Evolutionary conservation across 257 asterid genomes (phyloP).

Genomic region (Plantago elongata): DNA sequence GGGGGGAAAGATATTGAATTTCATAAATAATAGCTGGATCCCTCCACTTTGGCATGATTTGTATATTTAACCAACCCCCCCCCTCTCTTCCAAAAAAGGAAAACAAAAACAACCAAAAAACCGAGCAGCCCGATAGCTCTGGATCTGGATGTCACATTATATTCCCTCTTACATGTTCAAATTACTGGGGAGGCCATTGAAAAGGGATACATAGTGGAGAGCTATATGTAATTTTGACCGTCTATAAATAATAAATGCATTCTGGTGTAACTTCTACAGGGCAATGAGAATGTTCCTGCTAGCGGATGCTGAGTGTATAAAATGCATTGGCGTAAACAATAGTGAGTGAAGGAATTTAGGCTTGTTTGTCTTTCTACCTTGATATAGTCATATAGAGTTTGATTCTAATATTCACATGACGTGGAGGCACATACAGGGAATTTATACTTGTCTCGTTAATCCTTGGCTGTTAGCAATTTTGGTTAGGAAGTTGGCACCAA

Average conservation of each 20-base stretch:
- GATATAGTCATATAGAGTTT: conserved; percentile 25
- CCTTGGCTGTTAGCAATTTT: conserved; percentile 26
- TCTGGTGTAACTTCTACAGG: conserved; percentile 31
- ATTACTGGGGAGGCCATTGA: background rate
- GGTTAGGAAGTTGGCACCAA: conserved; percentile 25
- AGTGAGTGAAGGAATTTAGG: conserved; percentile 21
- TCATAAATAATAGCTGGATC: too few relatives aligned
- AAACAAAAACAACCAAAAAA: too few relatives aligned
- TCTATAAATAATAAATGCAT: background rate
- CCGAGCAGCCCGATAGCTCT: too few relatives aligned
- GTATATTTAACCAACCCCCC: too few relatives aligned
- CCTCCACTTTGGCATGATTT: too few relatives aligned
- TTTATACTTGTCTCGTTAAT: conserved; percentile 19
- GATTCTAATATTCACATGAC: conserved; percentile 12
- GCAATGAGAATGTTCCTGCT: conserved; percentile 22
- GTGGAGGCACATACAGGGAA: conserved; percentile 11
- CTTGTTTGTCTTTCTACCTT: background rate
- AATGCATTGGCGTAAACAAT: conserved; percentile 22
- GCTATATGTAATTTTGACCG: background rate
- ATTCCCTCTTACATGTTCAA: background rate
- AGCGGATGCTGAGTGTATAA: conserved; percentile 31
- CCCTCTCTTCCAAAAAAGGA: too few relatives aligned
- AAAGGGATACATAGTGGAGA: background rate
- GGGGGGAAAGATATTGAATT: too few relatives aligned
- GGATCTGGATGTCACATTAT: background rate